Percentiles rank a stretch among this genome's conserved stretches.
phyloP scores from a whole-genome alignment of 2,329 filamentous ascomycete species.

The Colletotrichum truncatum region DNA sequence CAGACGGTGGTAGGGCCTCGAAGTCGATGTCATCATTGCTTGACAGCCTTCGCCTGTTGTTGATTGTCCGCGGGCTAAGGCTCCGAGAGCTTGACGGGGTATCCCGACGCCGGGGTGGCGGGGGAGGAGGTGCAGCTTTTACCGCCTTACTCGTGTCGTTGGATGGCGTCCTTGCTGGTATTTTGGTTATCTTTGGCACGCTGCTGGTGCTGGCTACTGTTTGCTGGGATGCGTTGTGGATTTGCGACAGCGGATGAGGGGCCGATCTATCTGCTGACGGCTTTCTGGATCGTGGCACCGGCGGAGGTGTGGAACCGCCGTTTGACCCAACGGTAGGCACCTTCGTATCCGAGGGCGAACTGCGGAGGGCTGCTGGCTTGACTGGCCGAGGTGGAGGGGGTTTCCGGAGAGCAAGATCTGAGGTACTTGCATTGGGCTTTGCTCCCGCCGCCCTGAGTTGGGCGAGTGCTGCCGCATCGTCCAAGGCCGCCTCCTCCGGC shows the following conservation, averaged over 20 bases:
- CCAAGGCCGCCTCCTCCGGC: conserved; percentile 47
- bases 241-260: conserved; percentile 50
- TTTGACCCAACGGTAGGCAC: conserved; percentile 9
- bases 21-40: conserved; percentile 52
- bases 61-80: conserved; percentile 42
- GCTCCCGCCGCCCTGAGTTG: conserved; percentile 37
- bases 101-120: conserved; percentile 56
- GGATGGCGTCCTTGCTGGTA: background rate
- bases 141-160: conserved; percentile 18
- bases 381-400: conserved; percentile 55
- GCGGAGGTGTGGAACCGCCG: conserved; percentile 33
- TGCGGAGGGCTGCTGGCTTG: conserved; percentile 66
- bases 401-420: conserved; percentile 40
- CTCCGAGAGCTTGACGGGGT: conserved; percentile 46
- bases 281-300: conserved; percentile 47
- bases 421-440: conserved; percentile 35
- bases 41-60: conserved; percentile 41
- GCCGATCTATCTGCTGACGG: conserved; percentile 35
- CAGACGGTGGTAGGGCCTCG: conserved; percentile 48
- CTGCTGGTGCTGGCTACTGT: conserved; percentile 34
- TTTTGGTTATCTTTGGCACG: conserved; percentile 7
- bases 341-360: conserved; percentile 45
- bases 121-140: conserved; percentile 49
- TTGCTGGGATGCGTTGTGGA: conserved; percentile 50
- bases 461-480: conserved; percentile 43